Evolutionary conservation across 2,329 filamentous ascomycete genomes (phyloP), one percentile per base, ranked within the genome.

Genomic region (Pleurostoma richardsiae): DNA sequence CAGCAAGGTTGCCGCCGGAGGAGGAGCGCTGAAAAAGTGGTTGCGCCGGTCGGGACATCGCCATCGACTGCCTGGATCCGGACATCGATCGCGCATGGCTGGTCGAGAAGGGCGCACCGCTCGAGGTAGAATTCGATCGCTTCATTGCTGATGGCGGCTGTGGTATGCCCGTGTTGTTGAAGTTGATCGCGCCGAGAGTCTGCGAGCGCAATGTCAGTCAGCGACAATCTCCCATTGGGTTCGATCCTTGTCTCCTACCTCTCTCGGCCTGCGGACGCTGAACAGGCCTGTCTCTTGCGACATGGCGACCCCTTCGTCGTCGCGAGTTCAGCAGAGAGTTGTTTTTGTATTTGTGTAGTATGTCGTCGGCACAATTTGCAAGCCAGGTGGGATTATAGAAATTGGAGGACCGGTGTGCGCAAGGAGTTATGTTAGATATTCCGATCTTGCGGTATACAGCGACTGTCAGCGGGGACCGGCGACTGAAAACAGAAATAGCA

Each of bases 81-180:
- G 91, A 96, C 58, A 88, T 81, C 29, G 89, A 90, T 57, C 92
- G 89, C 56, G 74, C 82, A 73, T 95, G 88, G 62, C 85, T 83
- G 46, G 78, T 76, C 46, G 83, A 82, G 59, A 80, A 85, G 41
- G 79, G 81, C 48, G 74, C 73, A 59, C 79, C 77, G 49, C 80
- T 77, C 52, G 82, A 83, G 56, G 83, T 83, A 10, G 90, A 91
- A 61, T 84, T 94, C 30, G 88, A 87, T 65, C 94, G 88, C 74
- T 99, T 99, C 79, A 99, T 86, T 39, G 90, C 89, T 39, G 92
- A 97, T 29, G 88, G 80, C 6, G 94, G 92, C 70, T 95, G 90
- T 26, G 94, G 94, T 52, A 99, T 88, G 27, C 83, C 82, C 26
- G 88, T 87, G 66, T 90, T 92, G 66, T 90, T 92, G 65, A 85